Conservation (phyloP, 208 protist species). For the Naegleria gruberi region DNA sequence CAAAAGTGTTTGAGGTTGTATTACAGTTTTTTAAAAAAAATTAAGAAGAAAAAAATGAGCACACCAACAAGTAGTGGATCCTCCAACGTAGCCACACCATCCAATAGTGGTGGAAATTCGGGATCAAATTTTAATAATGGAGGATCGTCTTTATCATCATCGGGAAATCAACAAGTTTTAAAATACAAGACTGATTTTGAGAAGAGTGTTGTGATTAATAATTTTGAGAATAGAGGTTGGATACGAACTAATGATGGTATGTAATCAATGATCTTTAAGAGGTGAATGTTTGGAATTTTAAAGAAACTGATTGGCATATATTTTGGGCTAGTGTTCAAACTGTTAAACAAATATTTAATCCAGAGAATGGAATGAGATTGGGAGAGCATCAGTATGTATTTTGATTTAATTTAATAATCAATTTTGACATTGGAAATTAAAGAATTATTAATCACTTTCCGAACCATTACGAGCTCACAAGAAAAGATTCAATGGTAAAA, state of each 20-base stretch:
- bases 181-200: conserved; percentile 46
- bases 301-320: conserved; percentile 67
- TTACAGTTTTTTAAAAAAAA: no score
- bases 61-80: no score
- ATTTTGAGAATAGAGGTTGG: conserved; percentile 38
- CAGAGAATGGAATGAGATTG: conserved; percentile 55
- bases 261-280: background rate
- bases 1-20: no score
- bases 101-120: no score
- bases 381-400: conserved; percentile 52
- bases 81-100: no score
- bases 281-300: conserved; percentile 33
- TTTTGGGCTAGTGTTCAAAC: conserved; percentile 72
- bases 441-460: conserved; percentile 91
- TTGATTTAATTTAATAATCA: background rate
- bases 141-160: background rate
- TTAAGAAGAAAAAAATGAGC: no score
- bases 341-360: conserved; percentile 56
- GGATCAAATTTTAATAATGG: no score
- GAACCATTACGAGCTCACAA: conserved; percentile 90
- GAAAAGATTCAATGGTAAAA: conserved; percentile 93
- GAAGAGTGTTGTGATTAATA: conserved; percentile 43
- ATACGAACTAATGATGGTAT: background rate
- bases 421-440: background rate
- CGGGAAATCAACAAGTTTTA: background rate